Base-by-base conservation (phyloP, 257 asterid genomes). In the Handroanthus guayacan region DNA sequence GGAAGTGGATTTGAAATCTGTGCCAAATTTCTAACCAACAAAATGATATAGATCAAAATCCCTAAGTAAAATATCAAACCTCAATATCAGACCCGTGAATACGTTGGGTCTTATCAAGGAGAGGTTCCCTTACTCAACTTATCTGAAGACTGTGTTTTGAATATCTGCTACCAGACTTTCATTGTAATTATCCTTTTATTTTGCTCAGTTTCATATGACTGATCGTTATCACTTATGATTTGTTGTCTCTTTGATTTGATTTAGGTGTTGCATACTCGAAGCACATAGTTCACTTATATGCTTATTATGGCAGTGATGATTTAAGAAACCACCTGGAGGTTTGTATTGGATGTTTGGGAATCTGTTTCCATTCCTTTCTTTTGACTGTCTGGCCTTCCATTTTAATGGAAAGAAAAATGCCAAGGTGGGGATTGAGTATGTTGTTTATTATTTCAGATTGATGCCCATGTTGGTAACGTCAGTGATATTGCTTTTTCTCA, bases 231-330 rank as follows among this genome's bases (percentile, higher is more conserved):
- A 11, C 72, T 78, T 60, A 74, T 37, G 45, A n/a, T 74, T 18
- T 48, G 25, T 37, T 44, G n/a, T n/a, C 1, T 75, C 34, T 56
- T 20, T 3, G 41, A 67, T 76, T 43, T 75, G 75, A 58, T 80
- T 41, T 82, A 91, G 97, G 93, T 71, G 95, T 86, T 70, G 93
- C 97, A 31, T 89, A 87, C 86, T 89, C 97, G n/a, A 89, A 85
- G 82, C 88, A 87, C 88, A 89, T 89, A 75, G 82, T 89, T 81
- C 97, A 87, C 39, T 64, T 91, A 43, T 85, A 82, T 84, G 81
- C 91, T 67, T 85, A 82, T 73, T 61, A 60, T 14, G 86, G 86
- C 9, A 81, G 81, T 2, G 82, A 77, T 69, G 91, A 88, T 71
- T 72, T 88, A 69, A 80, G 83, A 50, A 82, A 85, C 79, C 92